Evolutionary conservation across 1,139 yeast genomes (phyloP), one percentile per base, ranked within the genome.

Genomic region (Candida dubliniensis): DNA sequence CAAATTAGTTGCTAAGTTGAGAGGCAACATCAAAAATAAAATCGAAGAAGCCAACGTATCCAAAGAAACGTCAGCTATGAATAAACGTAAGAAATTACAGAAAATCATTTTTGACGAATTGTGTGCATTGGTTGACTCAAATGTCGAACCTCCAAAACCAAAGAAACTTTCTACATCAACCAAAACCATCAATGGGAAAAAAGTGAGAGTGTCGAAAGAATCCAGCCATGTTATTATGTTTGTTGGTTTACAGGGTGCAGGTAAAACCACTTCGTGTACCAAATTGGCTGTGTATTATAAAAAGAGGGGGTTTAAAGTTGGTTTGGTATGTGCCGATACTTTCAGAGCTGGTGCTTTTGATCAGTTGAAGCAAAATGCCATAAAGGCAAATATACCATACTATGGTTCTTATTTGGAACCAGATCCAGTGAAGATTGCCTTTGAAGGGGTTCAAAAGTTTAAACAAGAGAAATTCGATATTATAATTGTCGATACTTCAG

Each of bases 301-400:
- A 60, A 82, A 93, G 63, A 76, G 98, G 61, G 97, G 97, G 1
- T 89, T 84, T 67, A 90, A 89, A 61, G 96, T 90, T 37, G 99
- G 99, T 42, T 73, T 93, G 58, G 98, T 93, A 26, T 95, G 99
- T 80, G 99, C 99, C 2, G 99, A 93, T 74, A 93, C 99, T 34
- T 93, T 93, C 74, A 83, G 99, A 76, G 99, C 99, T 31, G 99
- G 99, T 76, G 99, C 99, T 1, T 93, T 93, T 72, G 99, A 93
- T 67, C 99, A 93, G 73, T 78, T 93, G 67, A 93, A 93, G 63
- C 99, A 93, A 68, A 93, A 93, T 65, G 98, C 99, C 25, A 89
- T 93, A 43, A 89, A 90, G 69, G 95, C 99, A 0, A 81, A 87
- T 55, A 89, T 93, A 45, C 98, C 99, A 34, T 93, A 82, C 66